phyloP scores from a whole-genome alignment of 139 green algal genomes.

The Desmodesmus armatus region DNA sequence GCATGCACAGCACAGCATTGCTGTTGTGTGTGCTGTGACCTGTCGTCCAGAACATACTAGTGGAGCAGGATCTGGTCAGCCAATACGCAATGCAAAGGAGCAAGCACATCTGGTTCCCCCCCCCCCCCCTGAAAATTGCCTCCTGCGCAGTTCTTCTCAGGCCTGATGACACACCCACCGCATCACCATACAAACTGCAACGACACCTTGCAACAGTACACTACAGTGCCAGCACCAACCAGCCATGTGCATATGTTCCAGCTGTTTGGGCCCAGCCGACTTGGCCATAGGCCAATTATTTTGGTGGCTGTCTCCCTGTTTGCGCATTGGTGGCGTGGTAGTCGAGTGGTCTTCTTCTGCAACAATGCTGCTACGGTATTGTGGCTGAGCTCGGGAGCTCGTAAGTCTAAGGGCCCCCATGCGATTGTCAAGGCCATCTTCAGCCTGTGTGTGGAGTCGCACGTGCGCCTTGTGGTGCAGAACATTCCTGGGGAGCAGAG shows the following conservation, averaged over 20 bases:
- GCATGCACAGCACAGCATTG: not conserved
- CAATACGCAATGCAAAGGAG: no score
- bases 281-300: no score
- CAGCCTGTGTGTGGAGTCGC: not conserved
- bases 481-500: not conserved
- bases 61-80: no score
- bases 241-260: no score
- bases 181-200: not conserved
- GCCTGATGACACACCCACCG: not conserved
- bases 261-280: not conserved
- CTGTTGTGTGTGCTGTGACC: no score
- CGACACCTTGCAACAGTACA: no score
- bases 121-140: not conserved
- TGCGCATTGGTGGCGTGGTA: not conserved
- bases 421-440: not conserved
- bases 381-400: not conserved
- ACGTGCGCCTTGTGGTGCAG: not conserved
- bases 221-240: no score
- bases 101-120: not conserved
- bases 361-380: not conserved
- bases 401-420: not conserved
- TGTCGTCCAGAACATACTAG: no score
- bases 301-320: not conserved
- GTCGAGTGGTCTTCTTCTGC: not conserved
- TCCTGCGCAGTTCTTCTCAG: no score